Conservation (phyloP, 2,329 filamentous ascomycete species). For the Cladosporium sp. region DNA sequence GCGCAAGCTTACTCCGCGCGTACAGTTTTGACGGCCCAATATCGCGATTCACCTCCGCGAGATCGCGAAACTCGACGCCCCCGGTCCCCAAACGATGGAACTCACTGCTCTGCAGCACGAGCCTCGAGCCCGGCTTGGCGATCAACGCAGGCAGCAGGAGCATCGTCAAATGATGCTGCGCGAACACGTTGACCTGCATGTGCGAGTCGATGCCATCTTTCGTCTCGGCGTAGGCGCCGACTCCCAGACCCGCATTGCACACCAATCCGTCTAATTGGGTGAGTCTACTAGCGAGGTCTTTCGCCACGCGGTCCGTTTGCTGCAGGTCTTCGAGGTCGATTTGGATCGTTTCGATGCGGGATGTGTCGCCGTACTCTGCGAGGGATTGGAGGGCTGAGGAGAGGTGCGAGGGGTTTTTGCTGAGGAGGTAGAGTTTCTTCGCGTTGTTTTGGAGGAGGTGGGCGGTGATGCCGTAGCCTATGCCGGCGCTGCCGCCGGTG, state of each 20-base stretch:
- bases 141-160: conserved; percentile 42
- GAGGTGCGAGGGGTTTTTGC: conserved; percentile 47
- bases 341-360: conserved; percentile 41
- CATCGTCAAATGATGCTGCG: conserved; percentile 47
- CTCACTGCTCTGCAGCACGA: conserved; percentile 49
- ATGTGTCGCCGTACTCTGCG: conserved; percentile 41
- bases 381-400: conserved; percentile 41
- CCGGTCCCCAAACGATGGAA: conserved; percentile 39
- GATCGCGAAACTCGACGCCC: conserved; percentile 38
- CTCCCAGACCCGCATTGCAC: conserved; percentile 47
- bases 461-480: conserved; percentile 46
- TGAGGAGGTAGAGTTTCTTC: conserved; percentile 44
- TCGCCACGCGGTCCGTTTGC: conserved; percentile 43
- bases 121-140: conserved; percentile 41
- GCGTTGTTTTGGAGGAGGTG: conserved; percentile 50
- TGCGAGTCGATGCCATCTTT: conserved; percentile 48
- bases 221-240: conserved; percentile 46
- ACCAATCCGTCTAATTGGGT: conserved; percentile 44
- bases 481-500: conserved; percentile 24
- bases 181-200: conserved; percentile 49
- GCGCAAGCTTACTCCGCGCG: conserved; percentile 46
- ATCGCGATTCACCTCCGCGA: conserved; percentile 47
- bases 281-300: conserved; percentile 38
- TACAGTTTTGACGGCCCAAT: conserved; percentile 47
- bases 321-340: conserved; percentile 45